phyloP scores from a whole-genome alignment of 108 stramenopile genomes.

The Skeletonema menzelii region DNA sequence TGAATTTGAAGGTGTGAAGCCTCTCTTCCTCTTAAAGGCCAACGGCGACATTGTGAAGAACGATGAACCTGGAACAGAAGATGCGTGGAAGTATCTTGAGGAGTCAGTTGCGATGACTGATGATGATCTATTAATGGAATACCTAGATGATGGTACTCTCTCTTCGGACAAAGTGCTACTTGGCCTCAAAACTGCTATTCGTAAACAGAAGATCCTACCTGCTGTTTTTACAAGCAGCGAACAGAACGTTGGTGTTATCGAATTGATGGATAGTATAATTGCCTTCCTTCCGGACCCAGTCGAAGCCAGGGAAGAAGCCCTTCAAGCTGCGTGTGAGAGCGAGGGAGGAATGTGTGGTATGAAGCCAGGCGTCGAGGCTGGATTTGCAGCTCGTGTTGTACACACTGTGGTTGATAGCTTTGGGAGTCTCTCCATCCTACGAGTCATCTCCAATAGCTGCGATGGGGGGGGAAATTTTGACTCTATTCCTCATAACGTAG shows the following conservation, averaged over 20 bases:
- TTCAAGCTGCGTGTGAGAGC: conserved; percentile 22
- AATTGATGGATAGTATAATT: conserved; percentile 35
- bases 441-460: conserved; percentile 33
- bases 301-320: conserved; percentile 24
- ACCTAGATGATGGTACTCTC: conserved; percentile 19
- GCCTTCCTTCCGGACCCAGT: conserved; percentile 31
- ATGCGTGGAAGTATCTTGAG: conserved; percentile 31
- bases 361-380: conserved; percentile 35
- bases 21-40: conserved; percentile 17
- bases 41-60: conserved; percentile 8
- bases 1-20: conserved; percentile 18
- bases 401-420: conserved; percentile 36
- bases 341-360: conserved; percentile 17
- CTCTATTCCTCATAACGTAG: conserved; percentile 24
- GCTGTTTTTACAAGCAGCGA: conserved; percentile 31
- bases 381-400: conserved; percentile 36
- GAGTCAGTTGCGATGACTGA: conserved; percentile 38
- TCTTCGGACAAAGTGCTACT: conserved; percentile 5
- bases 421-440: conserved; percentile 30
- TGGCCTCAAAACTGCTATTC: conserved; percentile 13
- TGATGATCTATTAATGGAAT: conserved; percentile 35
- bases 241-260: conserved; percentile 28
- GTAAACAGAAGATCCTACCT: conserved; percentile 25
- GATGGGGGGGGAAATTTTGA: conserved; percentile 15
- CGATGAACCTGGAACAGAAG: conserved; percentile 11